phyloP scores from a whole-genome alignment of 1,284 basidiomycete genomes.

The Cutaneotrichosporon cutaneum region DNA sequence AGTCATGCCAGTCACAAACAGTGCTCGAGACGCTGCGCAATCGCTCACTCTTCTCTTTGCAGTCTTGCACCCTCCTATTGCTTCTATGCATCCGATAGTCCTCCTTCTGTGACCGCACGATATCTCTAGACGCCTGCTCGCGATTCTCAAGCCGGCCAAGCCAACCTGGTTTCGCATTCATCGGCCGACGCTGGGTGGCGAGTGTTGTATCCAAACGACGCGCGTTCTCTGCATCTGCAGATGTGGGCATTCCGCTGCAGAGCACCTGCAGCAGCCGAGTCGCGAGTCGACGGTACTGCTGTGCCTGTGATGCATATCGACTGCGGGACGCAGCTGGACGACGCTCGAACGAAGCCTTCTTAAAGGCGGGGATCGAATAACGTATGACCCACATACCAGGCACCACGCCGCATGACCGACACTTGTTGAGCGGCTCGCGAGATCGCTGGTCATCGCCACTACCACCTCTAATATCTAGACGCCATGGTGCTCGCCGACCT shows the following conservation, averaged over 20 bases:
- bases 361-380: neutral
- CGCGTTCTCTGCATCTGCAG: neutral
- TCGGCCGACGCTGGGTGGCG: neutral
- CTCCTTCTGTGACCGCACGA: neutral
- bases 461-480: neutral
- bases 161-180: no score
- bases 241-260: neutral
- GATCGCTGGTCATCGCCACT: neutral
- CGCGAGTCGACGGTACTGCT: neutral
- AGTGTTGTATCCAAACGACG: neutral
- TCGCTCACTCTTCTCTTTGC: neutral
- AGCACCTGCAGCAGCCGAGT: neutral
- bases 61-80: neutral
- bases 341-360: neutral
- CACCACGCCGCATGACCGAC: neutral
- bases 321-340: neutral
- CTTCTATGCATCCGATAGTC: neutral
- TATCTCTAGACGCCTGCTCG: neutral
- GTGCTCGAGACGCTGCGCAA: neutral
- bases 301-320: neutral
- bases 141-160: neutral
- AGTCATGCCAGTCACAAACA: no score
- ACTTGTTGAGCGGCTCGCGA: neutral
- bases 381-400: neutral
- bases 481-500: slow-evolving; percentile 95